A percentile compares a stretch with the other conserved stretches of the same genome.
phyloP scores from a whole-genome alignment of 2,329 filamentous ascomycete genomes.

The Calonectria fujianensis region DNA sequence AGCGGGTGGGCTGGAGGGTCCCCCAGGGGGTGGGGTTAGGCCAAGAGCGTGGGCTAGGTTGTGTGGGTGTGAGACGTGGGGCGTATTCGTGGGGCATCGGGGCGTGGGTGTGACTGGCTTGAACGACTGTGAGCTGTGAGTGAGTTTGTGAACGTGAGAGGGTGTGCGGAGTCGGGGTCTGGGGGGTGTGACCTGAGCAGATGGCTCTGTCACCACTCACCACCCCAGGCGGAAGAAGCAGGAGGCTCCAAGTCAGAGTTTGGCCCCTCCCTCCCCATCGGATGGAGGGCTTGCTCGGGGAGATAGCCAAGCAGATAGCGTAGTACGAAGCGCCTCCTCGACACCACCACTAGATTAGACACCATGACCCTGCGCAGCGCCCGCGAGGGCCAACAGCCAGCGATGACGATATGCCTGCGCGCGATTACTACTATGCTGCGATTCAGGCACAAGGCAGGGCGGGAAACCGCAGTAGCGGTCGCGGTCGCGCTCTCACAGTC shows the following conservation, averaged over 20 bases:
- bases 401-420: constrained; percentile 33
- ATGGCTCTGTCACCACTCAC: constrained; percentile 43
- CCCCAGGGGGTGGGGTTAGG: constrained; percentile 35
- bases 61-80: constrained; percentile 39
- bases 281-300: constrained; percentile 41
- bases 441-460: constrained; percentile 20
- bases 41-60: constrained; percentile 38
- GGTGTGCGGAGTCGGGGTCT: constrained; percentile 40
- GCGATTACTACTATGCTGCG: constrained; percentile 16
- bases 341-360: constrained; percentile 34
- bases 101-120: constrained; percentile 37
- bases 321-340: constrained; percentile 26
- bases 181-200: constrained; percentile 43
- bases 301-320: constrained; percentile 37
- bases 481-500: neutral
- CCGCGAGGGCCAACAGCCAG: constrained; percentile 15
- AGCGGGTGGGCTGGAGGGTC: constrained; percentile 43
- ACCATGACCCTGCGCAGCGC: constrained; percentile 30
- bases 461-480: constrained; percentile 9
- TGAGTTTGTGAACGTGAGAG: constrained; percentile 40
- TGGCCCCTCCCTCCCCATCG: constrained; percentile 37
- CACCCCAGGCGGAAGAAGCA: constrained; percentile 56
- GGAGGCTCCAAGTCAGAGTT: constrained; percentile 51
- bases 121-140: constrained; percentile 33
- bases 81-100: constrained; percentile 47